Percentiles rank a stretch among this genome's conserved stretches.
Evolutionary conservation across 345 rosid species (phyloP).

Genomic region (Eucalyptus albens): DNA sequence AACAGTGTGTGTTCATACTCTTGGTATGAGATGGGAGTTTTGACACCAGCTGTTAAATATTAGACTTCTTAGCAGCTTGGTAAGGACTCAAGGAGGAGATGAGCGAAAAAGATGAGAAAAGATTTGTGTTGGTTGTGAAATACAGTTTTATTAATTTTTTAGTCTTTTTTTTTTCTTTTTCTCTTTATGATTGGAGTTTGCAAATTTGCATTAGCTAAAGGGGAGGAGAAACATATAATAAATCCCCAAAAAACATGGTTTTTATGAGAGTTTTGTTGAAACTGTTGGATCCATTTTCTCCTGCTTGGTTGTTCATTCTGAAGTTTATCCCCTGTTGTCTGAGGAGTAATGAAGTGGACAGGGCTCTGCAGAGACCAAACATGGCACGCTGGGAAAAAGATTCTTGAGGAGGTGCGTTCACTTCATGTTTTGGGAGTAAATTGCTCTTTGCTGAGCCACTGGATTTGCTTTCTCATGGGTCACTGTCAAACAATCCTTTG

Average conservation of each 20-base stretch:
- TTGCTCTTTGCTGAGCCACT: background rate
- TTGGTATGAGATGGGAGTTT: conserved; percentile 13
- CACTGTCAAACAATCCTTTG: background rate
- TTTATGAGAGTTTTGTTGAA: background rate
- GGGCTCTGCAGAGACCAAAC: background rate
- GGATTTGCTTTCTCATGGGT: background rate
- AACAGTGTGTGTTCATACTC: conserved; percentile 3
- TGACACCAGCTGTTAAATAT: conserved; percentile 43
- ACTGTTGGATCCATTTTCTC: background rate
- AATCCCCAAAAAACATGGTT: background rate
- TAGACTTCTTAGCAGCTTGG: conserved; percentile 32
- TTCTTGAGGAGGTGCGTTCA: background rate
- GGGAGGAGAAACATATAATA: background rate
- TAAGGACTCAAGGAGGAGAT: background rate
- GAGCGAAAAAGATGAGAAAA: background rate
- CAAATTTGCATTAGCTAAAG: background rate
- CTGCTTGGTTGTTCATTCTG: background rate
- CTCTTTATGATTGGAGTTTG: background rate
- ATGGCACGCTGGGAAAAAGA: background rate
- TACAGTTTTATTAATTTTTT: background rate
- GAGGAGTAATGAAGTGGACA: background rate
- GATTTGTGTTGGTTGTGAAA: background rate
- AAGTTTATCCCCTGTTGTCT: background rate
- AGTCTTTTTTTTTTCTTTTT: background rate
- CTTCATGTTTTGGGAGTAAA: background rate